These are phyloP conservation scores for Starmerella bacillaris DNA, from an alignment of 805 yeast genomes.

Conservation along the genomic window DNA sequence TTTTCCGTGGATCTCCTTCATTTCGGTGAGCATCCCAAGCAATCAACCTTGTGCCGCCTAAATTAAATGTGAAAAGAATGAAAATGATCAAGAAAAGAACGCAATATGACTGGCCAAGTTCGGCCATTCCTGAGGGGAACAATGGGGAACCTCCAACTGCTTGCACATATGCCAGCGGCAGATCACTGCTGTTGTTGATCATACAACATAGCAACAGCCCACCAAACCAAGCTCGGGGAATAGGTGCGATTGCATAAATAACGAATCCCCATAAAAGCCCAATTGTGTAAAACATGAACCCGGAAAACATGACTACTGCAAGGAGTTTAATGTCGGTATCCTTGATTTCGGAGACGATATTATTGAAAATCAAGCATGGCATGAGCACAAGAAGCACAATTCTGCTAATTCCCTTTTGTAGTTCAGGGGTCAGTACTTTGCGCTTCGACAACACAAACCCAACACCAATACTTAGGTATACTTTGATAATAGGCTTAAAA, in stretches of 20 bases:
- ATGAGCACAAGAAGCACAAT: constrained; percentile 48
- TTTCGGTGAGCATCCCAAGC: constrained; percentile 44
- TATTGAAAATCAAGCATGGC: constrained; percentile 62
- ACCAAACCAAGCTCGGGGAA: constrained; percentile 60
- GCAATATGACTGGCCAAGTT: constrained; percentile 66
- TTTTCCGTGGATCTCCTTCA: constrained; percentile 11
- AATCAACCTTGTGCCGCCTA: constrained; percentile 55
- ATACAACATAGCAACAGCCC: constrained; percentile 56
- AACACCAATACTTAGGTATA: constrained; percentile 48
- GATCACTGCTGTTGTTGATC: constrained; percentile 62
- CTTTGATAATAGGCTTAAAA: constrained; percentile 72
- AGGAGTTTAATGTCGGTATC: constrained; percentile 51
- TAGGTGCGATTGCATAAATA: constrained; percentile 32
- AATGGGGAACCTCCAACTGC: constrained; percentile 45
- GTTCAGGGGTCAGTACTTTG: constrained; percentile 34
- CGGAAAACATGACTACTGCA: constrained; percentile 43
- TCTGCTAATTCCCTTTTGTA: constrained; percentile 38
- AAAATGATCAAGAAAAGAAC: constrained; percentile 59
- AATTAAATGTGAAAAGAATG: constrained; percentile 48
- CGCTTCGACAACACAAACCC: constrained; percentile 49
- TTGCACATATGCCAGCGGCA: constrained; percentile 60
- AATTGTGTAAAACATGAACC: constrained; percentile 27
- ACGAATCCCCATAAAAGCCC: constrained; percentile 30
- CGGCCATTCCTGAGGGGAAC: constrained; percentile 42
- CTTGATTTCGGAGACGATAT: constrained; percentile 47